Conservation (phyloP, 2,329 filamentous ascomycete species). For the Thelonectria olida region DNA sequence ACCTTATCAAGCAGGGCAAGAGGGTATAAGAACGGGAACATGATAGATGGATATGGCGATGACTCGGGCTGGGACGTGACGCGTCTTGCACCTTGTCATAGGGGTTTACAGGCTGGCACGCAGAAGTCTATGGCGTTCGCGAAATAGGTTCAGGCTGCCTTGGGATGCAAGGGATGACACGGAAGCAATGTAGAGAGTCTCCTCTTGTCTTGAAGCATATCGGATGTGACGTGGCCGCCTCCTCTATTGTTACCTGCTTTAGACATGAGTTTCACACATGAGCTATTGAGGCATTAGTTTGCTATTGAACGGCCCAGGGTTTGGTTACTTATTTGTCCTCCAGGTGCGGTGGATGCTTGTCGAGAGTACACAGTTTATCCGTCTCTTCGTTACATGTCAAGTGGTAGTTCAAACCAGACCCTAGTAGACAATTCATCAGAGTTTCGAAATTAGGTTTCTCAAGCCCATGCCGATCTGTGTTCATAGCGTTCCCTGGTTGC, state of each 20-base stretch:
- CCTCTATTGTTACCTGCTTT: conserved; percentile 1
- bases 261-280: neutral
- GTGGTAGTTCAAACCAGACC: neutral
- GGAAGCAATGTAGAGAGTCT: neutral
- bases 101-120: neutral
- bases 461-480: neutral
- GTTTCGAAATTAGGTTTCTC: neutral
- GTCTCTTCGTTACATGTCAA: too few relatives aligned
- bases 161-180: neutral
- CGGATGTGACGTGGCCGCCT: neutral
- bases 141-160: neutral
- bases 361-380: too few relatives aligned
- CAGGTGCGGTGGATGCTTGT: too few relatives aligned
- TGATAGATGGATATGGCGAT: neutral
- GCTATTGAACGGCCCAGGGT: neutral
- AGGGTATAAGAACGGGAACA: conserved; percentile 55
- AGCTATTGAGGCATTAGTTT: neutral
- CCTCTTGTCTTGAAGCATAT: neutral
- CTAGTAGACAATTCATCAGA: too few relatives aligned
- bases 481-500: neutral
- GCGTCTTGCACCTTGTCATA: conserved; percentile 4
- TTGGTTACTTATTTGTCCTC: neutral
- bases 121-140: neutral
- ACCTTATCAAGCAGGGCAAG: conserved; percentile 71
- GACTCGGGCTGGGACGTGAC: neutral